Base-by-base conservation (phyloP, 1,284 basidiomycete species). In the Cutaneotrichosporon sp. region DNA sequence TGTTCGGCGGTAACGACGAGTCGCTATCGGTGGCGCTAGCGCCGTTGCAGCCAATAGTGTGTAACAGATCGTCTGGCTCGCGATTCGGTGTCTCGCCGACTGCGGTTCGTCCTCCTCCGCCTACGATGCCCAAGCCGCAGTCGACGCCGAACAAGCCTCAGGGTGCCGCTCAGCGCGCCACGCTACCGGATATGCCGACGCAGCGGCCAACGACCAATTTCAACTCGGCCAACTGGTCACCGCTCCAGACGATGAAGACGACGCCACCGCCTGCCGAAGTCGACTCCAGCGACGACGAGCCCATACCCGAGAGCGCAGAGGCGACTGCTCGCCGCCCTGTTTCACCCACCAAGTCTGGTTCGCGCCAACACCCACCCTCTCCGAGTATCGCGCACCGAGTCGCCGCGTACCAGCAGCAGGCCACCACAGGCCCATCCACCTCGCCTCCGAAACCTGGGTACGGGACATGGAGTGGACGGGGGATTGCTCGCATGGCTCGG, bases 231-330 rank as follows among this genome's bases (percentile, higher is more conserved):
- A 38, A 66, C 22, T 76, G 76, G 73, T 77, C 74, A 4, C 74
- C 74, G 8, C 67, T 75, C 0, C 34, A 42, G 51, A 60, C 9
- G 61, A 60, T 51, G 51, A 62, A 51, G 47, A 21, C 56, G 53
- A 42, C 62, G 31, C 58, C 46, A 3, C 53, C 60, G 9, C 59
- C 56, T 11, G 55, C 56, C 8, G 61, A 63, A 34, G 58, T 42
- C 5, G 72, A 74, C 52, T 78, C 76, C 8, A 77, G 74, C 51
- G 75, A 78, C 56, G 75, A 76, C 16, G 76, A 75, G 9, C 65
- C 65, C 16, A 71, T 66, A 1, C 76, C 75, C 9, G 77, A 79
- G 62, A 65, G 63, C 26, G 63, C 61, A 6, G 57, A 56, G 22
- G 55, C 11, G 11, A 46, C 21, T n/a, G 2, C 14, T 36, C 56